Conservation (phyloP, 1,139 yeast genomes). For the Geotrichum phurueaensis region DNA sequence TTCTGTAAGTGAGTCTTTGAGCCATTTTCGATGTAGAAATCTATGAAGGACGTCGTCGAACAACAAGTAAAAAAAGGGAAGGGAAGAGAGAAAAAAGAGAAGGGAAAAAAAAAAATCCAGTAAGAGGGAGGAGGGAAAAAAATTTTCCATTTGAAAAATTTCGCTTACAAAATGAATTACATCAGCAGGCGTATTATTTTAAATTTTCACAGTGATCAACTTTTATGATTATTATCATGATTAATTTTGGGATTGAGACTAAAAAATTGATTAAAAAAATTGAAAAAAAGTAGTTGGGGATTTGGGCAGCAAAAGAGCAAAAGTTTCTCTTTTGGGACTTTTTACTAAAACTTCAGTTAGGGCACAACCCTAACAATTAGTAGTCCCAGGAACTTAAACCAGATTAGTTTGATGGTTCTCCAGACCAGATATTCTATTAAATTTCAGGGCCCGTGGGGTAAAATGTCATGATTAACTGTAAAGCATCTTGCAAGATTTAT, state of each 20-base stretch:
- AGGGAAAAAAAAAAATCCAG: not conserved
- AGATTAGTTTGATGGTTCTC: too few species aligned
- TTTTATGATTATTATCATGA: not conserved
- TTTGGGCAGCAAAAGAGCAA: not conserved
- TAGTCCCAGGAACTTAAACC: not conserved
- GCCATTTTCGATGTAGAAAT: not conserved
- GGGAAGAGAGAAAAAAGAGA: not conserved
- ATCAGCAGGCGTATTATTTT: not conserved
- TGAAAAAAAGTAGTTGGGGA: not conserved
- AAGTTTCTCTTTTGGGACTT: not conserved
- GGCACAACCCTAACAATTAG: conserved; percentile 1
- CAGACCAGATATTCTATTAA: too few species aligned
- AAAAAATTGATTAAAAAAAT: not conserved
- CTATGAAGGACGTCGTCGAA: conserved; percentile 8
- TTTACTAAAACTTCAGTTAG: not conserved
- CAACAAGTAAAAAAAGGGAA: not conserved
- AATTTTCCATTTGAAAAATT: conserved; percentile 2
- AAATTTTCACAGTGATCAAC: not conserved
- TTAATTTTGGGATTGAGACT: not conserved
- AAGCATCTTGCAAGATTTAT: too few species aligned
- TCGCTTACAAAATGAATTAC: not conserved
- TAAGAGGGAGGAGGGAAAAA: not conserved
- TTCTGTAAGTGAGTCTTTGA: conserved; percentile 19
- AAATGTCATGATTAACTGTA: too few species aligned
- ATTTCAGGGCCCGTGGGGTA: too few species aligned